Percentiles rank a stretch among this genome's conserved stretches.
Conservation (phyloP, 106 monocot species). For the Allium cepa region DNA sequence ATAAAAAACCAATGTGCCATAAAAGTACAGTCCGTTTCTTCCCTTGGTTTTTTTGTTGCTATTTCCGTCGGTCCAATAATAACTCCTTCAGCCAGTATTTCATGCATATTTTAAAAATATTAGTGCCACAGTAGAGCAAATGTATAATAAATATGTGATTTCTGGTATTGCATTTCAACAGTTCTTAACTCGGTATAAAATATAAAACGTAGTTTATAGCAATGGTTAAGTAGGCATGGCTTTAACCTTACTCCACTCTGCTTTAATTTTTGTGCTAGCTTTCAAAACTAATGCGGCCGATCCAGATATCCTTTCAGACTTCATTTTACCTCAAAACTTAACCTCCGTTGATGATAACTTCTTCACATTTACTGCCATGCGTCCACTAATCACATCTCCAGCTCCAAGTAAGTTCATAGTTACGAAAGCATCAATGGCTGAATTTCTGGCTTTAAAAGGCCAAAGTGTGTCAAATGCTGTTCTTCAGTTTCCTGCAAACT, state of each 20-base stretch:
- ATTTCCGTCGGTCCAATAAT: too few relatives aligned
- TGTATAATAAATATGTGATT: too few relatives aligned
- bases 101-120: too few relatives aligned
- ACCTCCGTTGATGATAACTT: background rate
- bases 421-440: constrained; percentile 2
- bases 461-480: constrained; percentile 19
- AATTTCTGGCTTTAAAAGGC: constrained; percentile 17
- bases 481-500: constrained; percentile 1
- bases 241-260: too few relatives aligned
- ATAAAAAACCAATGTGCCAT: too few relatives aligned
- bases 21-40: too few relatives aligned
- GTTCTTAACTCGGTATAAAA: background rate
- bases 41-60: too few relatives aligned
- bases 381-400: background rate
- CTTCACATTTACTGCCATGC: constrained; percentile 20
- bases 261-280: background rate
- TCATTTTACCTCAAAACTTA: background rate
- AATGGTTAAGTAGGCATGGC: too few relatives aligned
- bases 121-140: too few relatives aligned
- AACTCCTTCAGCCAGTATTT: too few relatives aligned
- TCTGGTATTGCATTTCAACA: background rate
- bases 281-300: constrained; percentile 6
- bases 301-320: constrained; percentile 17
- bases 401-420: background rate
- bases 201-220: too few relatives aligned